Conservation (phyloP, 352 stramenopile genomes). For the Aphanomyces stellatus region DNA sequence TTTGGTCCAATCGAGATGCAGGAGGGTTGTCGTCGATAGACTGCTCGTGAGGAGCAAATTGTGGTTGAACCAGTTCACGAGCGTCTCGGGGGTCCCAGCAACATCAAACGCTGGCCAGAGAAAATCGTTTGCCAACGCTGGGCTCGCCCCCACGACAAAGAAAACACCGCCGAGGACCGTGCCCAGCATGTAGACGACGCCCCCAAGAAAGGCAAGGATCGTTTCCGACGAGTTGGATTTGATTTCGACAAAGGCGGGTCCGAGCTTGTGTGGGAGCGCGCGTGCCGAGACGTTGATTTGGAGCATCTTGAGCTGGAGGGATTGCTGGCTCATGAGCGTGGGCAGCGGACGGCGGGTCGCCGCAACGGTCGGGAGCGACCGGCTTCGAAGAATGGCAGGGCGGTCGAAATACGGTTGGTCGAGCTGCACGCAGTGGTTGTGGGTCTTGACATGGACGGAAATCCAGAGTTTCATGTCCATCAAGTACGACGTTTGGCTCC, state of each 20-base stretch:
- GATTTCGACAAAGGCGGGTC: too few species aligned
- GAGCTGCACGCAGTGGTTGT: too few species aligned
- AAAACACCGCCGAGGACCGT: not conserved
- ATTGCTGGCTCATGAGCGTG: too few species aligned
- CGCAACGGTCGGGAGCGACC: too few species aligned
- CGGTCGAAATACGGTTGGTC: too few species aligned
- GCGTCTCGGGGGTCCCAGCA: not conserved
- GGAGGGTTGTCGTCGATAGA: not conserved
- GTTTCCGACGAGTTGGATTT: not conserved
- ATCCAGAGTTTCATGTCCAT: not conserved
- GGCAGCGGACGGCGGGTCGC: too few species aligned
- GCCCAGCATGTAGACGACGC: not conserved
- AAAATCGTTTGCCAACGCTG: not conserved
- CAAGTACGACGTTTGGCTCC: not conserved
- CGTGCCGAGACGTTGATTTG: too few species aligned
- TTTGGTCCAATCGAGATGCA: not conserved
- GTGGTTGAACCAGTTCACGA: not conserved
- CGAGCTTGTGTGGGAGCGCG: too few species aligned
- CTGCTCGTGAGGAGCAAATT: not conserved
- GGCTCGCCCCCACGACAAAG: not conserved
- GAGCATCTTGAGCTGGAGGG: too few species aligned
- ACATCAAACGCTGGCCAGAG: not conserved
- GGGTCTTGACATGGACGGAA: too few species aligned
- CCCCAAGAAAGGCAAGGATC: not conserved
- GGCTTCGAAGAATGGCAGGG: too few species aligned